Evolutionary conservation across 73 alveolate genomes (phyloP).

Genomic region (Paramecium tetraurelia): DNA sequence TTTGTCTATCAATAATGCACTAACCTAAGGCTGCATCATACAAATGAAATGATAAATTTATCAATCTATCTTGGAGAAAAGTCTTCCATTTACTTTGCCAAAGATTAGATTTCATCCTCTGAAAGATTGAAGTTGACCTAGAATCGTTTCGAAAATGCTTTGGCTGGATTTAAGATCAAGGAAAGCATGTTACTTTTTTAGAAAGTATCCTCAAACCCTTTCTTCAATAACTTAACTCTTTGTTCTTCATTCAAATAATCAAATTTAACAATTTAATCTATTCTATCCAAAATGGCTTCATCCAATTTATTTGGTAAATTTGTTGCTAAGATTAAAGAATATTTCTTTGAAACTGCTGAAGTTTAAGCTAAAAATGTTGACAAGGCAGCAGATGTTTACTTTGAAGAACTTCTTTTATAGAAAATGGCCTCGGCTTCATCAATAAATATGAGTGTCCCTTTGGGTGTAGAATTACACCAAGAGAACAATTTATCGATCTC

Average conservation of each 20-base stretch:
- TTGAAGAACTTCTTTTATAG: not conserved
- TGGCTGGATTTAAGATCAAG: constrained; percentile 21
- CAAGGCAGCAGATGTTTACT: constrained; percentile 48
- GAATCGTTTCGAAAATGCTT: not conserved
- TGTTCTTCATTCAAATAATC: constrained; percentile 72
- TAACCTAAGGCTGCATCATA: constrained; percentile 80
- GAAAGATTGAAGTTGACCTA: not conserved
- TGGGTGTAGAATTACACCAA: constrained; percentile 78
- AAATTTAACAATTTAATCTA: constrained; percentile 79
- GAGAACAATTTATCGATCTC: constrained; percentile 77
- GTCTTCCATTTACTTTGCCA: constrained; percentile 75
- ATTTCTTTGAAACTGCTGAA: constrained; percentile 77
- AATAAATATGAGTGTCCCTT: constrained; percentile 76
- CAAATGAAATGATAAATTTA: constrained; percentile 79
- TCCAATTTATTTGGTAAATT: constrained; percentile 80
- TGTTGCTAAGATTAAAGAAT: constrained; percentile 77
- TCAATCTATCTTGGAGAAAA: constrained; percentile 83
- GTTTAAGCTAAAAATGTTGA: constrained; percentile 66
- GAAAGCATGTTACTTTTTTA: not conserved
- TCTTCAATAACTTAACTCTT: constrained; percentile 62
- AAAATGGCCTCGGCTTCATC: constrained; percentile 91
- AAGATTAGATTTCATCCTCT: constrained; percentile 42
- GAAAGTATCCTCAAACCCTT: not conserved
- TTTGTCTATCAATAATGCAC: not conserved
- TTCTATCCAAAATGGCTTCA: constrained; percentile 84